These are phyloP conservation scores for Daldinia bambusicola DNA, from an alignment of 495 filamentous ascomycete species.

Conservation along the genomic window DNA sequence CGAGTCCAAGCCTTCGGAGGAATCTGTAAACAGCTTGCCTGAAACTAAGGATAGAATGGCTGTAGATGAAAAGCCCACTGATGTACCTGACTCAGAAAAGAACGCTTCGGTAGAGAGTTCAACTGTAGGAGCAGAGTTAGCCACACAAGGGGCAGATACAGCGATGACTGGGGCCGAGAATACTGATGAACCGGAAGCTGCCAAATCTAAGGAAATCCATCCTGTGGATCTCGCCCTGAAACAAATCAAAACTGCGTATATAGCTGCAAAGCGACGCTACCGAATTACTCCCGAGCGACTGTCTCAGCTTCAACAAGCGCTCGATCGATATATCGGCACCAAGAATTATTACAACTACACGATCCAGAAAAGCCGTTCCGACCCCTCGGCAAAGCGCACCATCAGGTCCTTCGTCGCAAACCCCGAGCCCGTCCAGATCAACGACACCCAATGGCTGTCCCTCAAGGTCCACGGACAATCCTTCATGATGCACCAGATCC, in stretches of 20 bases:
- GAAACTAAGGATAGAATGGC: slow-evolving; percentile 24
- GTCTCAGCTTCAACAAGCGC: slow-evolving; percentile 73
- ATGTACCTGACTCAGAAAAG: slow-evolving; percentile 21
- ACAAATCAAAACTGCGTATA: slow-evolving; percentile 78
- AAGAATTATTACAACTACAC: slow-evolving; percentile 97
- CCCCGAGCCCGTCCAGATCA: slow-evolving; percentile 77
- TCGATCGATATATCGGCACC: slow-evolving; percentile 80
- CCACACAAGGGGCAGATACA: slow-evolving; percentile 14
- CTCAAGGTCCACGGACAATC: slow-evolving; percentile 96
- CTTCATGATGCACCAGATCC: slow-evolving; percentile 99
- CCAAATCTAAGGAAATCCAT: slow-evolving; percentile 49
- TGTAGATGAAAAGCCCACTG: slow-evolving; percentile 6
- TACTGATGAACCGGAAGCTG: slow-evolving; percentile 21
- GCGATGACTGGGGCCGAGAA: slow-evolving; percentile 19
- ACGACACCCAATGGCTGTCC: slow-evolving; percentile 93
- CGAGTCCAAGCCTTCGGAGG: slow-evolving; percentile 13
- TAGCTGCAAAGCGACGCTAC: slow-evolving; percentile 80
- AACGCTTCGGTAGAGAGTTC: slow-evolving; percentile 1
- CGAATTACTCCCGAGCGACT: slow-evolving; percentile 78
- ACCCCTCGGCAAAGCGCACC: slow-evolving; percentile 83
- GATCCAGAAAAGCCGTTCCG: slow-evolving; percentile 79
- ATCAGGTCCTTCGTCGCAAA: slow-evolving; percentile 89
- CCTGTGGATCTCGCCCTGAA: slow-evolving; percentile 73
- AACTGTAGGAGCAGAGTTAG: slow-evolving; percentile 12
- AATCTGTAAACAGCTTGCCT: background rate